Conservation (phyloP, 768 basidiomycete genomes). For the Pulveroboletus sp. region DNA sequence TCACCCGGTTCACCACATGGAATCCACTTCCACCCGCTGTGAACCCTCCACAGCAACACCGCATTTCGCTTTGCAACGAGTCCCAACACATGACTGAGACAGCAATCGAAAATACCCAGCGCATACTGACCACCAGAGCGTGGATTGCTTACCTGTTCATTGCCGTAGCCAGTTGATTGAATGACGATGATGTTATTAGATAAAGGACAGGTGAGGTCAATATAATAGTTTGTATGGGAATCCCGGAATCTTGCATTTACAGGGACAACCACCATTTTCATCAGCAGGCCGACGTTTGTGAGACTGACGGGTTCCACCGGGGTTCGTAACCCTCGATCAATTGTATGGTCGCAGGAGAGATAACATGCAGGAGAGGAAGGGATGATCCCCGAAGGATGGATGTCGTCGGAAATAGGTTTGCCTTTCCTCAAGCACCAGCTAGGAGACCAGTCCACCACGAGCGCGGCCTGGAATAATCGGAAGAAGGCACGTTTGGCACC, state of each 20-base stretch:
- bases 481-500: constrained; percentile 12
- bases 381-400: constrained; percentile 7
- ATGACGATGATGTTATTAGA: background rate
- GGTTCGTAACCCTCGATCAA: background rate
- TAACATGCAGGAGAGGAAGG: constrained; percentile 7
- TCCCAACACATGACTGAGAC: background rate
- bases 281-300: background rate
- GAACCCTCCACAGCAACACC: background rate
- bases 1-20: background rate
- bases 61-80: background rate
- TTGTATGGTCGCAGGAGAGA: background rate
- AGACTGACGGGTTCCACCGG: background rate
- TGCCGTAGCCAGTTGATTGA: background rate
- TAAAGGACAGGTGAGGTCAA: background rate
- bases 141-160: background rate
- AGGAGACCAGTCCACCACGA: background rate
- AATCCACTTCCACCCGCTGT: background rate
- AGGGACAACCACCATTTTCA: background rate
- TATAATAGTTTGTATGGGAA: background rate
- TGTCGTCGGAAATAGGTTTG: background rate
- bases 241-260: background rate
- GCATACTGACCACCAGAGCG: background rate
- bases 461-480: constrained; percentile 3
- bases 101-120: background rate
- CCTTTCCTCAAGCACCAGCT: constrained; percentile 2